Evolutionary conservation across 2,329 filamentous ascomycete genomes (phyloP).

Genomic region (Fusarium sulawesiense): DNA sequence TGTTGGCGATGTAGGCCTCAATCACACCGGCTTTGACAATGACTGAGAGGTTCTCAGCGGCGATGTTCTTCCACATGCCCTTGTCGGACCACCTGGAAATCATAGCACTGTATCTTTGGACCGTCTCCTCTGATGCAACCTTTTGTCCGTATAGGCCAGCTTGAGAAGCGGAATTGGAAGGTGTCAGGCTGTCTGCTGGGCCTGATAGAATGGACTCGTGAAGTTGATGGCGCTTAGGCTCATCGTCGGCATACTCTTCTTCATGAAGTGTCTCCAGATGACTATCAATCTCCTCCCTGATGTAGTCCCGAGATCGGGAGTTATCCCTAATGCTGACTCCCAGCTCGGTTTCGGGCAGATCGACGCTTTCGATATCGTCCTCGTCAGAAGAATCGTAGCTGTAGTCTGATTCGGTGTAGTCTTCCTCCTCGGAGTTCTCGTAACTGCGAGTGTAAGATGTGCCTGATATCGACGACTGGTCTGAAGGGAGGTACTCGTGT

Average conservation of each 20-base stretch:
- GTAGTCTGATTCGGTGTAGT: constrained; percentile 63
- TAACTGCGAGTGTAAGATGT: constrained; percentile 66
- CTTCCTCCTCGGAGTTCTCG: constrained; percentile 52
- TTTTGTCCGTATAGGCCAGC: constrained; percentile 66
- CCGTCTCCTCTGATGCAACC: constrained; percentile 54
- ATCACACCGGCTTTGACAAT: constrained; percentile 66
- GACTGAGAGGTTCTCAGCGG: constrained; percentile 63
- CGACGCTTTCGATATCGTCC: constrained; percentile 67
- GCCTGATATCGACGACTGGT: constrained; percentile 69
- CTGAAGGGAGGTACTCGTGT: constrained; percentile 94
- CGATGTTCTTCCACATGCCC: constrained; percentile 70
- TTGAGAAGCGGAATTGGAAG: constrained; percentile 86
- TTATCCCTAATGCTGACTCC: constrained; percentile 65
- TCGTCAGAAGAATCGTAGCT: constrained; percentile 61
- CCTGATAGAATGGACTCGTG: constrained; percentile 59
- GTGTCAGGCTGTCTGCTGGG: constrained; percentile 73
- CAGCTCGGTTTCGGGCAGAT: constrained; percentile 68
- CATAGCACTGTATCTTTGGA: constrained; percentile 61
- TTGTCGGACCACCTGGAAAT: constrained; percentile 73
- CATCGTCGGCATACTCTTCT: constrained; percentile 21
- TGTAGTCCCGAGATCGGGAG: constrained; percentile 61
- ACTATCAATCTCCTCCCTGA: constrained; percentile 49
- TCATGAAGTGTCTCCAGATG: constrained; percentile 45
- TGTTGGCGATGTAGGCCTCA: constrained; percentile 63
- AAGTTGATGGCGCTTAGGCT: constrained; percentile 39